Evolutionary conservation across 345 rosid species (phyloP).

Genomic region (Microthlaspi erraticum): DNA sequence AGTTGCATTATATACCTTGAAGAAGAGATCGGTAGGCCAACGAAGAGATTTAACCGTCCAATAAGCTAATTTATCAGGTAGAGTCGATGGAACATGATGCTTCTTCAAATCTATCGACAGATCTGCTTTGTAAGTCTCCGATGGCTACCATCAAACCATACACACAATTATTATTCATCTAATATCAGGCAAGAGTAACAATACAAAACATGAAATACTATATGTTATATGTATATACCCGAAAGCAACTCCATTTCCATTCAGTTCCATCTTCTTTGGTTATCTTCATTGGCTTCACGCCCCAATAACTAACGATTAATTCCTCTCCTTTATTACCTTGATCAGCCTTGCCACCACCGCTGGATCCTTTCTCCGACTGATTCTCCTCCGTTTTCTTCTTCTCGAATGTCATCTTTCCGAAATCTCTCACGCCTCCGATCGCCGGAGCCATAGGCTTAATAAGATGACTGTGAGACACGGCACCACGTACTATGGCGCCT

Average conservation of each 20-base stretch:
- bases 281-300: slow-evolving; percentile 50
- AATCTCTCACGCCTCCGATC: slow-evolving; percentile 10
- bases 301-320: slow-evolving; percentile 59
- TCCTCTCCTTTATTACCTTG: slow-evolving; percentile 42
- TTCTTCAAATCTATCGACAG: slow-evolving; percentile 68
- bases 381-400: slow-evolving; percentile 20
- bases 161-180: not conserved
- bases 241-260: slow-evolving; percentile 69
- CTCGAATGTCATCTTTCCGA: slow-evolving; percentile 39
- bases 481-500: not conserved
- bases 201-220: not conserved
- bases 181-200: not conserved
- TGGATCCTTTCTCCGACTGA: slow-evolving; percentile 4
- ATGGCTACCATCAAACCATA: slow-evolving; percentile 30
- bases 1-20: slow-evolving; percentile 49
- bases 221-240: slow-evolving; percentile 43
- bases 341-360: slow-evolving; percentile 22
- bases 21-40: slow-evolving; percentile 76
- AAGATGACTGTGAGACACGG: slow-evolving; percentile 11
- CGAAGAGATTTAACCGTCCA: slow-evolving; percentile 75
- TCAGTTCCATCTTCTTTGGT: slow-evolving; percentile 59
- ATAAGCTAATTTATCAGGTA: slow-evolving; percentile 62
- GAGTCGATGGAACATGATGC: slow-evolving; percentile 63
- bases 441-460: slow-evolving; percentile 16
- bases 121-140: slow-evolving; percentile 68